Conservation (phyloP, 2,329 filamentous ascomycete species). For the Pleoardoris graminearum region DNA sequence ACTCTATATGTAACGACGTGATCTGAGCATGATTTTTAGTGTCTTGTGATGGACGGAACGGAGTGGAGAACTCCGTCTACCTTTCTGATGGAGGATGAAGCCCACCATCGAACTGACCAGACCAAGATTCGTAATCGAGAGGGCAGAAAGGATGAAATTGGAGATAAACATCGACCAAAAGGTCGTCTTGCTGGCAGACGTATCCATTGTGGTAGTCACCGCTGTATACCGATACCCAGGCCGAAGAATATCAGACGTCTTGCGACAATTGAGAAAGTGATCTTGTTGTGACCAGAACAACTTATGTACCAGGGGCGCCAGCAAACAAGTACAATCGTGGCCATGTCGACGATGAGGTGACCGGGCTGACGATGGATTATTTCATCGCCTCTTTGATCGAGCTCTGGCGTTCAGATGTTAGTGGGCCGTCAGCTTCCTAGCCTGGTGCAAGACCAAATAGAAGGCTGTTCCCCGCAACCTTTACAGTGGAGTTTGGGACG, state of each 20-base stretch:
- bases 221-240: not conserved
- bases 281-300: not conserved
- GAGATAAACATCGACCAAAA: constrained; percentile 28
- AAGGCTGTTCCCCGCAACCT: not conserved
- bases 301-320: not conserved
- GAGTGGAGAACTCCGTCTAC: not conserved
- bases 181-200: constrained; percentile 10
- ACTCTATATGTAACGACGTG: constrained; percentile 18
- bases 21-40: not conserved
- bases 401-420: not conserved
- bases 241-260: not conserved
- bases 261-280: not conserved
- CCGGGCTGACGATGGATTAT: not conserved
- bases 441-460: not conserved
- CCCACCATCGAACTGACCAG: constrained; percentile 40
- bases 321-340: not conserved
- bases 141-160: constrained; percentile 29
- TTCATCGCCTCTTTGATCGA: not conserved
- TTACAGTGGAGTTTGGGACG: not conserved
- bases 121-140: constrained; percentile 36
- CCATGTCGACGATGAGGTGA: not conserved
- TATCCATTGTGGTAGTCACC: not conserved
- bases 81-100: constrained; percentile 35
- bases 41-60: not conserved
- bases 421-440: not conserved